Evolutionary conservation across 140 eudicot species (phyloP).

Genomic region (Senecio squalidus): DNA sequence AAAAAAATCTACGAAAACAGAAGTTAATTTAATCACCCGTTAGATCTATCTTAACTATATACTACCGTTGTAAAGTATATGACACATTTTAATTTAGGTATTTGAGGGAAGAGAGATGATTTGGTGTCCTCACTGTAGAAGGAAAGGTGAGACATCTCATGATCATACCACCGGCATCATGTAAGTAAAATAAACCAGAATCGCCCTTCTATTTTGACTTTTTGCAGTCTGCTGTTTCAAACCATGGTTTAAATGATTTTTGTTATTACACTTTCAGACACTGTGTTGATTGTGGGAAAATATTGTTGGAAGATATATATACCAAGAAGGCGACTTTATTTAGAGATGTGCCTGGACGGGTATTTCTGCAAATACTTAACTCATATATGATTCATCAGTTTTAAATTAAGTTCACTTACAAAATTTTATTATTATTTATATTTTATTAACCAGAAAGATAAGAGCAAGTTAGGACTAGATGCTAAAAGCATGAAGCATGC

Average conservation of each 20-base stretch:
- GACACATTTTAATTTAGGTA: not conserved
- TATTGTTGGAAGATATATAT: slow-evolving; percentile 16
- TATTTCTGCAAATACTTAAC: slow-evolving; percentile 7
- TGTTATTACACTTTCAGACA: slow-evolving; percentile 20
- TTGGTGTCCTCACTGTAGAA: slow-evolving; percentile 26
- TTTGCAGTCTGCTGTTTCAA: not conserved
- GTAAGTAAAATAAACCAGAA: slow-evolving; percentile 19
- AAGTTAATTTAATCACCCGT: not conserved
- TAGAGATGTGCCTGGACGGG: slow-evolving; percentile 20
- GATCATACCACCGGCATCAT: slow-evolving; percentile 20
- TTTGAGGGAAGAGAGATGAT: slow-evolving; percentile 9
- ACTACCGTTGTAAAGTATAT: not conserved
- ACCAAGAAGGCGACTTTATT: slow-evolving; percentile 18
- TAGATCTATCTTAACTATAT: not conserved
- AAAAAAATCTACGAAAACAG: not conserved
- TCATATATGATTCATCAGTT: not conserved
- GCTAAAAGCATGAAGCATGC: not conserved
- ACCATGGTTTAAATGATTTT: not conserved
- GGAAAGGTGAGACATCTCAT: slow-evolving; percentile 7
- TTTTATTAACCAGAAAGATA: slow-evolving; percentile 8
- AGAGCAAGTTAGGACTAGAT: slow-evolving; percentile 1
- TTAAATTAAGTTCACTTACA: not conserved
- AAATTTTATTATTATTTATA: not conserved
- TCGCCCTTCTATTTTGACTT: not conserved
- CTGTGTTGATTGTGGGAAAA: slow-evolving; percentile 35